Evolutionary conservation across 352 stramenopile species (phyloP), one percentile per base, ranked within the genome.

Genomic region (Globisporangium mamillatum): DNA sequence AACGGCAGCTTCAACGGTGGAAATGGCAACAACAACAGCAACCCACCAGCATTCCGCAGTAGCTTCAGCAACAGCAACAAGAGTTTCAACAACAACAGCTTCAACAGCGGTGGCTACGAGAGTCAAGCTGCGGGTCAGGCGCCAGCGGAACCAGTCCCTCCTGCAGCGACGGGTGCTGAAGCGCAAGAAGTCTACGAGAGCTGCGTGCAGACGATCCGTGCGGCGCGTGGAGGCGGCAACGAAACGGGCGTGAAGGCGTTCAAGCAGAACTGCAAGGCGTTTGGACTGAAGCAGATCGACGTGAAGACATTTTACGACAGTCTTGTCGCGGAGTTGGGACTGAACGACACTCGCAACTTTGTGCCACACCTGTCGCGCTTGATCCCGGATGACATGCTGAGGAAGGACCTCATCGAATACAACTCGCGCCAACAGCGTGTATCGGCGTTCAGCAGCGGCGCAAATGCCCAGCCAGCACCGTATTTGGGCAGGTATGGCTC

Each of bases 251-350:
- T 89, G 8, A 82, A 84, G 65, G 61, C 72, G 6, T 91, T 91
- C 64, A 89, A 89, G 70, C 71, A 84, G 63, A 89, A 91, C 67
- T 91, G 82, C 76, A 72, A 76, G 4, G 50, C 60, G 50, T 91
- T 79, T 60, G 82, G 82, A 0, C 71, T 89, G 4, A 75, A 82
- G 32, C 71, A 89, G 63, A 87, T 91, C 34, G 75, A 83, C 36
- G 79, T 87, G 4, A 63, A 84, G 46, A 53, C 64, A 0, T 91
- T 91, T 38, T 84, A 91, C 69, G 66, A 74, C 7, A 87, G 75
- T 22, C 68, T 91, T 32, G 79, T 88, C 29, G 53, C 60, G 0
- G 78, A 89, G 24, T 54, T 91, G n/a, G 82, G 82, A 1, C 61
- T 54, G 0, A 72, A 87, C 32, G 70, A 68, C n/a, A 77, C 80